A percentile compares a stretch with the other conserved stretches of the same genome.
phyloP scores from a whole-genome alignment of 805 yeast genomes.

The Pichia insulana region DNA sequence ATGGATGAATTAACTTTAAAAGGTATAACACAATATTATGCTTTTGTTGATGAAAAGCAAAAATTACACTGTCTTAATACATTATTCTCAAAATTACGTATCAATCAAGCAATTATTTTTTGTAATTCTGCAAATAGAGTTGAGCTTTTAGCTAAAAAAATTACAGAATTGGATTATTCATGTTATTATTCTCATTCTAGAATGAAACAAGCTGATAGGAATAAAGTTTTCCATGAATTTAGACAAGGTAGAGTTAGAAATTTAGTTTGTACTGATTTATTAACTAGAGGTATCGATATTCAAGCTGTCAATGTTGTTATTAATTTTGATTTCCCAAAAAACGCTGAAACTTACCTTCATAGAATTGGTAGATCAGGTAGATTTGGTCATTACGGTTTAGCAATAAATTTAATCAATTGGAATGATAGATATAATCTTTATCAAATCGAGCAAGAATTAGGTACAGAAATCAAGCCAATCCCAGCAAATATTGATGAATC shows the following conservation, averaged over 20 bases:
- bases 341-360: constrained; percentile 94
- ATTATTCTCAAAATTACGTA: constrained; percentile 84
- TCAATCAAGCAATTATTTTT: constrained; percentile 93
- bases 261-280: constrained; percentile 89
- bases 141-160: constrained; percentile 88
- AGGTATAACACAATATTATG: constrained; percentile 96
- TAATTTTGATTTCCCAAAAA: constrained; percentile 97
- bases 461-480: constrained; percentile 94
- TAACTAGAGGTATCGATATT: constrained; percentile 97
- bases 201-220: constrained; percentile 96
- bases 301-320: constrained; percentile 98
- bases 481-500: constrained; percentile 88
- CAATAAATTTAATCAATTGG: constrained; percentile 95
- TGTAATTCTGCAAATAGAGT: constrained; percentile 97
- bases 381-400: constrained; percentile 96
- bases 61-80: constrained; percentile 95
- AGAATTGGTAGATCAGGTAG: constrained; percentile 99
- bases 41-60: constrained; percentile 96
- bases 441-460: constrained; percentile 93
- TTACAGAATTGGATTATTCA: constrained; percentile 92
- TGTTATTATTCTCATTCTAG: constrained; percentile 95
- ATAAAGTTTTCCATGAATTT: constrained; percentile 96
- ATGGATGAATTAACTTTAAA: constrained; percentile 96
- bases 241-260: constrained; percentile 97
- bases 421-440: constrained; percentile 88